Evolutionary conservation across 768 basidiomycete genomes (phyloP).

Genomic region (Trametes coccinea): DNA sequence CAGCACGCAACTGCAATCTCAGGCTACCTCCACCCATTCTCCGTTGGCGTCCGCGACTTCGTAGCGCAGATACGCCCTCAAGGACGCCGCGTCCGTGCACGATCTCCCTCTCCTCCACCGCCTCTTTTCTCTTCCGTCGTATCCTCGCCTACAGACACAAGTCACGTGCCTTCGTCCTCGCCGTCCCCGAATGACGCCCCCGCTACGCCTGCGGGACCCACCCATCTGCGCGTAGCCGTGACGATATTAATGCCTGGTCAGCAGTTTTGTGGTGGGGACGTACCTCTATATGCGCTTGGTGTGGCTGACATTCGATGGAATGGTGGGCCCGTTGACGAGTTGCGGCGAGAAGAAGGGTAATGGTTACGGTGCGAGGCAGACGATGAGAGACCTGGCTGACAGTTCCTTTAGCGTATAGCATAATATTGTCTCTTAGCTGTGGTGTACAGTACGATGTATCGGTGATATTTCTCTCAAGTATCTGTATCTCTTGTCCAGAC

Average conservation of each 20-base stretch:
- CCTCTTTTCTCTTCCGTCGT: neutral
- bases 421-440: neutral
- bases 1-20: neutral
- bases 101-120: neutral
- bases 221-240: conserved; percentile 8
- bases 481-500: neutral
- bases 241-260: conserved; percentile 18
- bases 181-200: neutral
- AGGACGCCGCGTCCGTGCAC: neutral
- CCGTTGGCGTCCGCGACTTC: conserved; percentile 10
- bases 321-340: neutral
- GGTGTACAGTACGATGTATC: neutral
- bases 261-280: neutral
- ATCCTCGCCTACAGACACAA: neutral
- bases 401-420: neutral
- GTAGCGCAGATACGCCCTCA: conserved; percentile 1
- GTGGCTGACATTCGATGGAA: conserved; percentile 5
- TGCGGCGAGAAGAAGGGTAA: neutral
- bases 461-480: neutral
- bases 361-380: neutral
- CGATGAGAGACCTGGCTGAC: neutral
- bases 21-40: conserved; percentile 6
- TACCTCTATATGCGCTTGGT: conserved; percentile 12
- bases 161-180: neutral
- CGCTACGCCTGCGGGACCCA: neutral